These are phyloP conservation scores for Backusella psychrophila DNA, from an alignment of 192 early-diverging fungal species.

Conservation along the genomic window DNA sequence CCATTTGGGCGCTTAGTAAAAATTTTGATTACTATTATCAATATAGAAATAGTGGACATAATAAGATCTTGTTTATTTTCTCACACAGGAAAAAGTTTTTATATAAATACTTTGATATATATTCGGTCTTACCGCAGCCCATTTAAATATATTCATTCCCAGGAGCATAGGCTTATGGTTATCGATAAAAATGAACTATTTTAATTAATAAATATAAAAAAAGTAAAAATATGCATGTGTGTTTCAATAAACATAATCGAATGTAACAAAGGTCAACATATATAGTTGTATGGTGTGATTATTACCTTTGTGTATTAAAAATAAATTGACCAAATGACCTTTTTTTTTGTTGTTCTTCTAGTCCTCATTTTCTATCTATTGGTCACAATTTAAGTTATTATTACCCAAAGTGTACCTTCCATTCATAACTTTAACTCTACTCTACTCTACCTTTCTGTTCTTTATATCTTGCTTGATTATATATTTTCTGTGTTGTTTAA, in stretches of 20 bases:
- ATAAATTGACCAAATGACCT: neutral
- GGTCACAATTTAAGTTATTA: neutral
- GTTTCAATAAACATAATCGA: neutral
- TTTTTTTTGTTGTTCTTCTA: neutral
- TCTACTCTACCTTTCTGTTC: neutral
- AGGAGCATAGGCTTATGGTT: neutral
- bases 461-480: neutral
- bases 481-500: neutral
- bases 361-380: neutral
- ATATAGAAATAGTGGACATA: constrained; percentile 7
- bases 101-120: neutral
- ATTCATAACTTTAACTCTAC: neutral
- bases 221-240: neutral
- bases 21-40: neutral
- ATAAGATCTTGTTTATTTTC: neutral
- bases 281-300: neutral
- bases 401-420: neutral
- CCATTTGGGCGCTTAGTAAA: neutral
- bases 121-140: neutral
- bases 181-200: neutral
- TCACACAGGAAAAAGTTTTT: neutral
- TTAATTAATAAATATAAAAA: neutral
- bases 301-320: neutral
- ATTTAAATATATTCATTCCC: neutral
- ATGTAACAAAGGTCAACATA: neutral